A percentile compares a stretch with the other conserved stretches of the same genome.
These are phyloP conservation scores for Linum tenue DNA, from an alignment of 345 rosid genomes.

Conservation along the genomic window DNA sequence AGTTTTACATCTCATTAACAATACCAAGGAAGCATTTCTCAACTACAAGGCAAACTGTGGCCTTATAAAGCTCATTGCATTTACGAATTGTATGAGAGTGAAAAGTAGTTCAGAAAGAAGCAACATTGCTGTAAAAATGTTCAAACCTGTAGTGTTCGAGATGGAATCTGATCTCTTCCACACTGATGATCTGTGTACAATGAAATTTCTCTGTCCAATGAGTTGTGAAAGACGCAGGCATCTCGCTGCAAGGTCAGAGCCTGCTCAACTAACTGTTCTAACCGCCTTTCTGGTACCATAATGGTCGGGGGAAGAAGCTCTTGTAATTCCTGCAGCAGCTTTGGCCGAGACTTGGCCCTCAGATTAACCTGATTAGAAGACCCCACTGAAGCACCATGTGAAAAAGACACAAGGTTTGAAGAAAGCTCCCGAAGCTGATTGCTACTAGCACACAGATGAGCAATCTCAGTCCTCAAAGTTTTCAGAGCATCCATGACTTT, in stretches of 20 bases:
- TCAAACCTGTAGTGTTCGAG: slow-evolving; percentile 50
- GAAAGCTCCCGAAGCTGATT: slow-evolving; percentile 43
- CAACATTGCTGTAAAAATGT: background rate
- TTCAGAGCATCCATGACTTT: slow-evolving; percentile 44
- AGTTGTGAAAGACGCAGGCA: slow-evolving; percentile 52
- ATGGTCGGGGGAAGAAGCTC: slow-evolving; percentile 44
- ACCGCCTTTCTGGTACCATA: slow-evolving; percentile 50
- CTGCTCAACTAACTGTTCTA: slow-evolving; percentile 60
- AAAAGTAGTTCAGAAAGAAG: background rate
- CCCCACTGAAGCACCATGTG: slow-evolving; percentile 13
- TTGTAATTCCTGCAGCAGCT: slow-evolving; percentile 48
- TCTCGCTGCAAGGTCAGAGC: slow-evolving; percentile 49
- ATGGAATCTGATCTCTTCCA: slow-evolving; percentile 52
- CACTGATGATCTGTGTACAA: slow-evolving; percentile 59
- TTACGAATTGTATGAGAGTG: background rate
- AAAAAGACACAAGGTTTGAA: slow-evolving; percentile 30
- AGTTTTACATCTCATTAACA: background rate
- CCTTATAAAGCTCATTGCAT: background rate
- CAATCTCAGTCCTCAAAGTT: slow-evolving; percentile 57
- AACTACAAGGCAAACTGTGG: background rate
- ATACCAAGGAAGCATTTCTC: background rate
- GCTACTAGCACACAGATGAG: slow-evolving; percentile 36
- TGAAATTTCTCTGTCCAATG: slow-evolving; percentile 43
- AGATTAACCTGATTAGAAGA: slow-evolving; percentile 20
- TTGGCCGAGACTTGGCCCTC: slow-evolving; percentile 33